Percentiles rank a stretch among this genome's conserved stretches.
Conservation (phyloP, 805 yeast genomes). For the Cyberlindnera euphorbiae region DNA sequence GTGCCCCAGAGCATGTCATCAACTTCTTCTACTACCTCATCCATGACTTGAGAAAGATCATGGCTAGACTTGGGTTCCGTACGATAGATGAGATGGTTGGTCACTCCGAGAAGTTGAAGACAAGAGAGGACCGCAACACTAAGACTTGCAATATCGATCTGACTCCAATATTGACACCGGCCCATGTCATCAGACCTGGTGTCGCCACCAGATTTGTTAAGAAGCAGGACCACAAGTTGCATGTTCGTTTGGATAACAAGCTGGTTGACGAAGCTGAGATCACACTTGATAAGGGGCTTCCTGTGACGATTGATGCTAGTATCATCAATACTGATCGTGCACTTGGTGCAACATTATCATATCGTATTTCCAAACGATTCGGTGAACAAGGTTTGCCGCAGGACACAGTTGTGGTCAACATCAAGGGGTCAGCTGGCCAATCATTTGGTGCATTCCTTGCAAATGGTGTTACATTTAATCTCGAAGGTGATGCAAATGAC, state of each 20-base stretch:
- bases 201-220: slow-evolving; percentile 90
- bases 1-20: slow-evolving; percentile 98
- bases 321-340: slow-evolving; percentile 96
- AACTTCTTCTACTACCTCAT: slow-evolving; percentile 95
- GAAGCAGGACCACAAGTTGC: slow-evolving; percentile 91
- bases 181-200: slow-evolving; percentile 93
- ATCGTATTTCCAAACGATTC: slow-evolving; percentile 86
- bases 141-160: slow-evolving; percentile 90
- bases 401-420: slow-evolving; percentile 91
- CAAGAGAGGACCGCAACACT: slow-evolving; percentile 81
- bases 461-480: slow-evolving; percentile 89
- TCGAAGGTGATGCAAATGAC: slow-evolving; percentile 97
- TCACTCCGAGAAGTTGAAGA: slow-evolving; percentile 83
- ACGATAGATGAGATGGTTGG: slow-evolving; percentile 98
- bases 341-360: slow-evolving; percentile 89
- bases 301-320: slow-evolving; percentile 88
- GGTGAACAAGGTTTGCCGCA: slow-evolving; percentile 94
- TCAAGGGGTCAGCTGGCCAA: slow-evolving; percentile 94
- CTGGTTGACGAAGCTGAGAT: slow-evolving; percentile 93
- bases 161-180: slow-evolving; percentile 93
- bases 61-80: slow-evolving; percentile 95
- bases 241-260: slow-evolving; percentile 91
- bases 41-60: slow-evolving; percentile 83
- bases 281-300: slow-evolving; percentile 94
- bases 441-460: slow-evolving; percentile 98